These are phyloP conservation scores for Chloropicon primus DNA, from an alignment of 139 green algal genomes.

Conservation along the genomic window DNA sequence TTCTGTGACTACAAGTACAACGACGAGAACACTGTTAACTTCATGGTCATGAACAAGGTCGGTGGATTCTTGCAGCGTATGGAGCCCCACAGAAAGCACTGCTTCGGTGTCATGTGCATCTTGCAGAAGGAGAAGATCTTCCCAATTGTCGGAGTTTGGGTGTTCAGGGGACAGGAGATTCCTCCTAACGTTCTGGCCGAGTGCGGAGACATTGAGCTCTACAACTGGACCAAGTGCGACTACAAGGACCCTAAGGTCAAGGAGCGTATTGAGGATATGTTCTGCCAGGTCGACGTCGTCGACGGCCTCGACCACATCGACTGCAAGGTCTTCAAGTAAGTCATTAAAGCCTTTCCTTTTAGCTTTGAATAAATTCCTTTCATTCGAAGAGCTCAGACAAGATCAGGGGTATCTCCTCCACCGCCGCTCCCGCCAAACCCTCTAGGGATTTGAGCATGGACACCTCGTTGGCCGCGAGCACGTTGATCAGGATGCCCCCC, in stretches of 20 bases:
- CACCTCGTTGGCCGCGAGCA: not conserved
- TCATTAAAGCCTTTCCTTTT: not conserved
- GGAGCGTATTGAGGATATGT: conserved; percentile 29
- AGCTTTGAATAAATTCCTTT: too few species aligned
- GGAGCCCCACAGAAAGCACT: conserved; percentile 45
- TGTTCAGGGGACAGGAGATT: conserved; percentile 44
- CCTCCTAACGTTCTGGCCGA: conserved; percentile 38
- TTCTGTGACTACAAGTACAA: conserved; percentile 55
- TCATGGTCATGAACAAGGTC: conserved; percentile 53
- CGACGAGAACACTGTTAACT: conserved; percentile 52
- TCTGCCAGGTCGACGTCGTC: conserved; percentile 38
- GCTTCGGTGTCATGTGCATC: conserved; percentile 54
- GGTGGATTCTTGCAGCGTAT: conserved; percentile 47
- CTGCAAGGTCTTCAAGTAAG: conserved; percentile 54
- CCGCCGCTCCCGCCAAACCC: not conserved
- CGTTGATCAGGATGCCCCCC: not conserved
- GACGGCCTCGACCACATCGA: conserved; percentile 38
- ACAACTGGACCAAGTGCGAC: conserved; percentile 40
- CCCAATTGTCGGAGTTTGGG: conserved; percentile 39
- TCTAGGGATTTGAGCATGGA: not conserved
- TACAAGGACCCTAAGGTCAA: conserved; percentile 17
- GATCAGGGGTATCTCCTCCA: not conserved
- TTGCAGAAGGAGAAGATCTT: conserved; percentile 35
- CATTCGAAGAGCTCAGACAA: not conserved
- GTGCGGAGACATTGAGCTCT: conserved; percentile 47